Evolutionary conservation across 805 yeast species (phyloP), one percentile per base, ranked within the genome.

Genomic region (Alloascoidea hylecoeti): DNA sequence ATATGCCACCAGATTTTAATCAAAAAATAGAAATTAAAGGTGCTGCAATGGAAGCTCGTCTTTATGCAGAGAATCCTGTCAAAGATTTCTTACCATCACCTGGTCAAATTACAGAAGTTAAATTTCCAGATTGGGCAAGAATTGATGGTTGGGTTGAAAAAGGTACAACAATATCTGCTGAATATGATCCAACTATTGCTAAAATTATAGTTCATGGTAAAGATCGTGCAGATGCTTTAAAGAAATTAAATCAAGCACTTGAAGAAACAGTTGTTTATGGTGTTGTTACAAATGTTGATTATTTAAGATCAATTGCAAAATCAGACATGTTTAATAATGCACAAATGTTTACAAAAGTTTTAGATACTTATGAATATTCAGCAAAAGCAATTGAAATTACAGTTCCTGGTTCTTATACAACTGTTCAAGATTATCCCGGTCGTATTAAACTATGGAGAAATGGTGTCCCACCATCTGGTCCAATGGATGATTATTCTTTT

Each of bases 381-480:
- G 88, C 96, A 3, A 69, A 72, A 40, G 95, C 96, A 2, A 70
- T 89, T 56, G 97, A 89, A 60, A 70, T 89, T 33, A 56, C 78
- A 19, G 60, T 74, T 34, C 96, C 97, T 2, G 98, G 98, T 49
- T 89, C 96, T 33, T 85, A 85, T 60, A 89, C 97, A 28, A 83
- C 96, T 2, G 89, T 89, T 36, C 98, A 89, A 63, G 98, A 92
- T 58, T 92, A 77, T 57, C 94, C 95, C 14, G 95, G 94, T 38
- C 78, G 98, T 64, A 66, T 66, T 39, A 79, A 85, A n/a, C 56
- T 69, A 42, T 82, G 94, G 94, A 75, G 81, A 52, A 71, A 81
- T 48, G 98, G 98, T 56, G 97, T 89, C 40, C 98, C 98, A 17
- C 97, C 97, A 4, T 84, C 95, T 33, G 98, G 98, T 35, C 96